Evolutionary conservation across 1,139 yeast species (phyloP).

Genomic region (Taphrina deformans): DNA sequence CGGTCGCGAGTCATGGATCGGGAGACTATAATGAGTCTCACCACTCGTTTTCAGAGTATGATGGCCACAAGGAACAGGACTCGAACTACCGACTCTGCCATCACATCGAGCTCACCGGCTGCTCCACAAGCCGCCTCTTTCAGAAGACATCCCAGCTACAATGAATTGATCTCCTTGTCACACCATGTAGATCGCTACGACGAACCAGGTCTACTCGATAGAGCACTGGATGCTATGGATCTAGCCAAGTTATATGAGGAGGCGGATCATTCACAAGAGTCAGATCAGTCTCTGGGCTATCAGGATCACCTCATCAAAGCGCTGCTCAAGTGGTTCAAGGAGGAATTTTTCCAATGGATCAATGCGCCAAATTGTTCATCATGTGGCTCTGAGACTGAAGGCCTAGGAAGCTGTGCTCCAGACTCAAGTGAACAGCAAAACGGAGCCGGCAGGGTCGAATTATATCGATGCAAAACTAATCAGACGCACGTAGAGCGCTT

Average conservation of each 20-base stretch:
- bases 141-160: background rate
- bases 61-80: background rate
- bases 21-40: background rate
- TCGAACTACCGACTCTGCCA: background rate
- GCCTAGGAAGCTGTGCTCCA: slow-evolving; percentile 48
- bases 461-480: slow-evolving; percentile 55
- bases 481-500: slow-evolving; percentile 53
- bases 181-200: slow-evolving; percentile 43
- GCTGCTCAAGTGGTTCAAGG: slow-evolving; percentile 71
- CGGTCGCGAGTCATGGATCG: slow-evolving; percentile 2
- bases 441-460: slow-evolving; percentile 60
- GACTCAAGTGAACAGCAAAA: slow-evolving; percentile 49
- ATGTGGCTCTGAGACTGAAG: slow-evolving; percentile 54
- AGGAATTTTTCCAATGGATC: slow-evolving; percentile 81
- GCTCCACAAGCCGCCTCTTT: background rate
- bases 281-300: slow-evolving; percentile 51
- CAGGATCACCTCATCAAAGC: slow-evolving; percentile 72
- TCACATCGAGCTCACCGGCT: background rate
- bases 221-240: slow-evolving; percentile 49
- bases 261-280: slow-evolving; percentile 48
- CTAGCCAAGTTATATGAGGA: slow-evolving; percentile 46
- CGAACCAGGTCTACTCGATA: slow-evolving; percentile 45
- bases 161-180: background rate
- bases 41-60: slow-evolving; percentile 1
- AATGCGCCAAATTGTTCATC: slow-evolving; percentile 63